phyloP scores from a whole-genome alignment of 495 filamentous ascomycete genomes.

The Hyaloscypha bicolor region DNA sequence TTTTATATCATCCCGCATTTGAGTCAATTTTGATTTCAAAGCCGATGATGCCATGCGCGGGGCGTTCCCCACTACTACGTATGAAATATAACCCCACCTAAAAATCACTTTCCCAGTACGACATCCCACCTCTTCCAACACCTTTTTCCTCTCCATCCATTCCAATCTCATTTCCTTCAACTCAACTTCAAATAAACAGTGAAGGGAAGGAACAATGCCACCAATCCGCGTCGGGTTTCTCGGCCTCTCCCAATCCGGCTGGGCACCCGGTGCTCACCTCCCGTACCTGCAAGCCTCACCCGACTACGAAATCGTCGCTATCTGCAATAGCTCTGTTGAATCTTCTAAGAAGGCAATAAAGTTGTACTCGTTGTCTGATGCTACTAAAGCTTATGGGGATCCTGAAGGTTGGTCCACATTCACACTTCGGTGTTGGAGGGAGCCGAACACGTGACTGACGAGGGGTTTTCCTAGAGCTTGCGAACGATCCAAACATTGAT shows the following conservation, averaged over 20 bases:
- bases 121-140: background rate
- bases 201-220: constrained; percentile 37
- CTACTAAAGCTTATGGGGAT: constrained; percentile 52
- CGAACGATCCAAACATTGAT: constrained; percentile 54
- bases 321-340: constrained; percentile 56
- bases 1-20: background rate
- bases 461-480: constrained; percentile 26
- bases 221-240: constrained; percentile 59
- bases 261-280: constrained; percentile 59
- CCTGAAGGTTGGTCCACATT: constrained; percentile 40
- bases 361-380: constrained; percentile 43
- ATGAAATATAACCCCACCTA: too few relatives aligned
- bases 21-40: background rate
- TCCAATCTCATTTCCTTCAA: background rate
- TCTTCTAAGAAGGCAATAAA: constrained; percentile 52
- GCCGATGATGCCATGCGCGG: background rate
- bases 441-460: background rate
- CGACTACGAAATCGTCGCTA: constrained; percentile 57
- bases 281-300: constrained; percentile 49
- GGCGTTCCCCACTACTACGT: background rate
- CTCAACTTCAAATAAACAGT: too few relatives aligned
- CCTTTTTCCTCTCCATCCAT: background rate
- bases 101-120: background rate
- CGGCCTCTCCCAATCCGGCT: constrained; percentile 56
- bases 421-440: too few relatives aligned